Conservation (phyloP, 306 rosid species). For the Betula pendula region DNA sequence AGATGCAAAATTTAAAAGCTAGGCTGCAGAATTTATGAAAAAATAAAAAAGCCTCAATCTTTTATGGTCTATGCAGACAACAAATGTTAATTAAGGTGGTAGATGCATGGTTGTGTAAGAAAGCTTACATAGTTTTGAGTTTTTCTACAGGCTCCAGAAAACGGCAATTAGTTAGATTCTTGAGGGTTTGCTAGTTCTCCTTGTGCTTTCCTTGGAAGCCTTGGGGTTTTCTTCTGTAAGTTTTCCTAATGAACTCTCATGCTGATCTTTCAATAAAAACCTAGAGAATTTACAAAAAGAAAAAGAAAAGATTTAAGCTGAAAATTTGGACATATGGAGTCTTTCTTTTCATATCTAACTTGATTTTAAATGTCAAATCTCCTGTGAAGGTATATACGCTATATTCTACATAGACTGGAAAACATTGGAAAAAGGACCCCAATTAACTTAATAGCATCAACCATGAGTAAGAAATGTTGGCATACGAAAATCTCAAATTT, state of each 20-base stretch:
- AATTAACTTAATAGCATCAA: background rate
- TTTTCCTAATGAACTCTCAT: background rate
- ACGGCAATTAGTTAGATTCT: background rate
- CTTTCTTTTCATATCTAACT: background rate
- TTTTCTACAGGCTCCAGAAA: background rate
- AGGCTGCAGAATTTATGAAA: no score
- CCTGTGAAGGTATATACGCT: background rate
- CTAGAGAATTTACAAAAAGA: background rate
- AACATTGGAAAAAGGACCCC: constrained; percentile 2
- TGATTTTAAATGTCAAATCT: background rate
- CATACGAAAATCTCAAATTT: constrained; percentile 33
- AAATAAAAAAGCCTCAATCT: background rate
- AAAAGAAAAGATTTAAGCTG: background rate
- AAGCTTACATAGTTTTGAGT: background rate
- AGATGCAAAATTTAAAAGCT: background rate
- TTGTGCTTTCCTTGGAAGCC: background rate
- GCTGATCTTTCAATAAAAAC: background rate
- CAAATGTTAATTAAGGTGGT: background rate
- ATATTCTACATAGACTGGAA: background rate
- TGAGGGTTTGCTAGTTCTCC: background rate
- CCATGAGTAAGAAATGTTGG: background rate
- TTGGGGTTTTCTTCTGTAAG: background rate
- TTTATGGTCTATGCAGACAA: background rate
- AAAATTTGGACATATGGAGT: background rate
- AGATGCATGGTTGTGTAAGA: background rate